Conservation (phyloP, 305 asterid genomes). For the Rubia tinctorum region DNA sequence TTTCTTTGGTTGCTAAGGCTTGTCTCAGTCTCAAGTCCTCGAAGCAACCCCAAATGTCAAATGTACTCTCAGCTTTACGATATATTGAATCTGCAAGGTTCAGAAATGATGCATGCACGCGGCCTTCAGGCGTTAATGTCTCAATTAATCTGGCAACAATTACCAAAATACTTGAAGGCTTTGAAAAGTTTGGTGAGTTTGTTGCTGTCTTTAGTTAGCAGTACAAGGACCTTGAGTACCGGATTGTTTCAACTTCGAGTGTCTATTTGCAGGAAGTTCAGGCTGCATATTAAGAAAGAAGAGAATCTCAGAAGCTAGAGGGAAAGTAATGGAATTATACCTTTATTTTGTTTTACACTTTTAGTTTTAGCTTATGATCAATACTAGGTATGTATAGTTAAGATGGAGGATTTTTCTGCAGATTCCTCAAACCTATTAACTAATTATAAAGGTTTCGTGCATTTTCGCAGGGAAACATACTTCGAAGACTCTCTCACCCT, state of each 20-base stretch:
- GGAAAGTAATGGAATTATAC: too few species aligned
- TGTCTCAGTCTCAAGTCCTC: constrained; percentile 69
- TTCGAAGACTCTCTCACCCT: constrained; percentile 46
- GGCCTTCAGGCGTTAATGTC: background rate
- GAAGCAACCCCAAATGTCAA: constrained; percentile 38
- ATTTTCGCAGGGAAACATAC: constrained; percentile 35
- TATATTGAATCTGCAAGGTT: background rate
- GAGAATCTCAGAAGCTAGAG: too few species aligned
- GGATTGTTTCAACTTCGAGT: too few species aligned
- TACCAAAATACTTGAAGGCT: too few species aligned
- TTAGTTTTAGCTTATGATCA: too few species aligned
- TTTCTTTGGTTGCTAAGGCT: constrained; percentile 67
- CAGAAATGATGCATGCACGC: background rate
- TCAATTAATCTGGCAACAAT: background rate
- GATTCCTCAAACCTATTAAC: background rate
- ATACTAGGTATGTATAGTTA: background rate
- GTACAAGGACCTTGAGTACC: too few species aligned
- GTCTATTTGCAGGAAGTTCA: too few species aligned
- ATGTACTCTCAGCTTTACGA: constrained; percentile 12
- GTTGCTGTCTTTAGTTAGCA: too few species aligned
- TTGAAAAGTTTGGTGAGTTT: too few species aligned
- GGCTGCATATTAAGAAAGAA: too few species aligned
- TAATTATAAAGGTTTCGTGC: background rate
- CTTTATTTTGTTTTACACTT: too few species aligned
- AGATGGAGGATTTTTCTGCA: background rate